Base-by-base conservation (phyloP, 164 flowering plant species). In the Umbellularia californica region DNA sequence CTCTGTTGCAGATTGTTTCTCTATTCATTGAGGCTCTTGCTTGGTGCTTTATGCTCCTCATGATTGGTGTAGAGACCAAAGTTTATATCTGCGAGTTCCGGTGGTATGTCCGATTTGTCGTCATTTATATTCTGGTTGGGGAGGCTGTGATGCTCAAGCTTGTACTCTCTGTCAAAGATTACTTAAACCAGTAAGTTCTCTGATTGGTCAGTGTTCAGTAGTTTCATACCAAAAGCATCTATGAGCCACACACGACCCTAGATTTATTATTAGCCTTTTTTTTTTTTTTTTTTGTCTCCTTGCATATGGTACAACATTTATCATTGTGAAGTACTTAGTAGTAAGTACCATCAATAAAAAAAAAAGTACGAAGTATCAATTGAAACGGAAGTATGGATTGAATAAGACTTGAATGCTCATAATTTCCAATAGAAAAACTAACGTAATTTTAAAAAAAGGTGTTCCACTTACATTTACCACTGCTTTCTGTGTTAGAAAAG, bases 81-180 rank as follows among this genome's bases (percentile, higher is more conserved):
- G 81, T 89, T 70, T 95, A 95, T 81, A 85, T 95, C 70, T 77
- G 82, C 50, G 99, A 95, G 72, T 81, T 89, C 50, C 89, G 99
- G 27, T 95, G 99, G 99, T 90, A 83, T 81, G 88, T 93, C 23
- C 87, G 99, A 50, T 95, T 95, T 80, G 97, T 86, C 13, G 85
- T 93, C 30, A 73, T 92, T 28, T 95, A 93, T 85, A 84, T 84
- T 74, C 78, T 95, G 79, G 85, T 95, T 1, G 99, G 97, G 70
- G 94, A 89, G 78, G 85, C 87, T 64, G 98, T 90, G 52, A 71
- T 95, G 86, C 70, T 93, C 77, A 91, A 88, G 81, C 94, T 93
- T 71, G 75, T 91, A 68, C 79, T 92, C 52, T 76, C 94, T 35
- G 83, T 90, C 63, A 85, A 79, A 78, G 89, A 86, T 14, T 85